Conservation (phyloP, 2,329 filamentous ascomycete genomes). For the Trichoderma sp. region DNA sequence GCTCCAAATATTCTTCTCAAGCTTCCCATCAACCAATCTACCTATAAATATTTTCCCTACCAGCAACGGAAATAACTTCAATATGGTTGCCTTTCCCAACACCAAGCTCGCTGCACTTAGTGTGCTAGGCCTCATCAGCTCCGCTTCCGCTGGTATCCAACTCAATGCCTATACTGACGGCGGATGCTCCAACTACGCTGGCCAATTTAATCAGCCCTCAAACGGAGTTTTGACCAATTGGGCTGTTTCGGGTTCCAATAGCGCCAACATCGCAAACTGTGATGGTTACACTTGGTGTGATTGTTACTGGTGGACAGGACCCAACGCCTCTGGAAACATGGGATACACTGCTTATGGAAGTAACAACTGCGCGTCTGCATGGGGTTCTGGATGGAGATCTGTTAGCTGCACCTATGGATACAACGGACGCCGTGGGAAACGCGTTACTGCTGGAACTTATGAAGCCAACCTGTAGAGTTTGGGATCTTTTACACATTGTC, state of each 20-base stretch:
- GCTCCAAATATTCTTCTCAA: not conserved
- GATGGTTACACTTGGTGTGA: not conserved
- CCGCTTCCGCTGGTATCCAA: not conserved
- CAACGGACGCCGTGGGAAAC: not conserved
- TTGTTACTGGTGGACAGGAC: not conserved
- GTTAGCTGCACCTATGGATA: not conserved
- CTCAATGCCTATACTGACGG: not conserved
- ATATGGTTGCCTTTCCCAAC: not conserved
- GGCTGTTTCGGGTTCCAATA: not conserved
- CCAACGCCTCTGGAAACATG: not conserved
- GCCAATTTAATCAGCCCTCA: not conserved
- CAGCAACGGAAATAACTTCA: not conserved
- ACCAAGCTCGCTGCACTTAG: not conserved
- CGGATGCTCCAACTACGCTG: not conserved
- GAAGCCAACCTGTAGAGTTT: not conserved
- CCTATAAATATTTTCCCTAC: not conserved
- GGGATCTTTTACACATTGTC: not conserved
- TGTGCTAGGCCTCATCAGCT: not conserved
- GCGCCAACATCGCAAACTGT: not conserved
- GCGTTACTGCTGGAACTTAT: not conserved
- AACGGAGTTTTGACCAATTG: not conserved
- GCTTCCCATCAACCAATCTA: not conserved
- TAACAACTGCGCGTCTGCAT: not conserved
- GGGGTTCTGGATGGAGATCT: not conserved
- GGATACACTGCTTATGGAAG: not conserved